Evolutionary conservation across 2,329 filamentous ascomycete species (phyloP), one percentile per base, ranked within the genome.

Genomic region (Escovopsis sp.): DNA sequence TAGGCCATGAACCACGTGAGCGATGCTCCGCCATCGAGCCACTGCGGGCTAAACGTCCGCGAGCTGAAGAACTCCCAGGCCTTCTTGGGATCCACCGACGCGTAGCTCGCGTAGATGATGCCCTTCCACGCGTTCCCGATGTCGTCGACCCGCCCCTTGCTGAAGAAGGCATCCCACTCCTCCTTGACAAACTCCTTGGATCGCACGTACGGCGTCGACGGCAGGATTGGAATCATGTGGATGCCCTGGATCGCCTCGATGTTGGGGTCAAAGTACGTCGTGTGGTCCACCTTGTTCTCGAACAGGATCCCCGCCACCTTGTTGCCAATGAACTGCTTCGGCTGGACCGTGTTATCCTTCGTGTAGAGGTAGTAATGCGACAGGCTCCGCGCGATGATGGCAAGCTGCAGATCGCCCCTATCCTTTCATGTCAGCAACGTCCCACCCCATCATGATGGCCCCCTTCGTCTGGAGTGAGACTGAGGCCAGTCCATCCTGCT

Each of bases 221-320:
- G 76, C 34, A 79, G 65, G 31, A 87, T 59, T 1, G 84, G 84
- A 21, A 88, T 66, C 81, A 90, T 88, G 60, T 90, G 81, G 46
- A 88, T 87, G 39, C 81, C 80, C 48, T 72, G 61, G 41, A 92
- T 70, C 46, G 74, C 83, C 56, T 88, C 79, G 11, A 73, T 68
- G 38, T 77, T 72, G 34, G 62, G 55, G 31, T 84, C 83, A 49
- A 94, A 94, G 59, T 85, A 94, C 1, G 88, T 94, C 4, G 81
- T 79, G 56, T 94, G 85, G 54, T 96, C 84, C 36, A 86, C 70
- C 60, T 96, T 96, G 63, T 94, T 94, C 59, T 96, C 88, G 49
- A 94, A 96, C 8, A 93, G 53, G 43, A 78, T 78, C 5, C 73
- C 72, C 3, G 67, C 65, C 27, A 68, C 73, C 57, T 81, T 86